Evolutionary conservation across 768 basidiomycete genomes (phyloP).

Genomic region (Lyophyllum atratum): DNA sequence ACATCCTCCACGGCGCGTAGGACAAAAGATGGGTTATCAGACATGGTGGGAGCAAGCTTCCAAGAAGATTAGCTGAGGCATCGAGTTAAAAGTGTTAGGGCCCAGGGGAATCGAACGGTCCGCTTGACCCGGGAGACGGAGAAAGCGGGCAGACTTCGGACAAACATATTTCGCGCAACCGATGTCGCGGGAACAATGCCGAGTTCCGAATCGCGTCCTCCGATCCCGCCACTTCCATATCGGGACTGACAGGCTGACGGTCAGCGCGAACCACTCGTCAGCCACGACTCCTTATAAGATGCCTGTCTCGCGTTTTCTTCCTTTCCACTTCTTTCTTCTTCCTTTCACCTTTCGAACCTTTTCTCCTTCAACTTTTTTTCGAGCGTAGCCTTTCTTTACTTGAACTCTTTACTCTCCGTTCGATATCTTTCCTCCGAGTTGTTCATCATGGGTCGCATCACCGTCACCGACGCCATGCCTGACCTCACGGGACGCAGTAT

Average conservation of each 20-base stretch:
- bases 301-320: neutral
- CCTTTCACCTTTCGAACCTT: constrained; percentile 10
- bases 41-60: constrained; percentile 43
- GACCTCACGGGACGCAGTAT: constrained; percentile 53
- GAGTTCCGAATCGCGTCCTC: neutral
- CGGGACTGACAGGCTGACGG: neutral
- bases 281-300: constrained; percentile 13
- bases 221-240: neutral
- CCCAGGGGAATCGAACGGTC: constrained; percentile 8
- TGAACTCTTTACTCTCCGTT: constrained; percentile 14
- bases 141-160: constrained; percentile 11
- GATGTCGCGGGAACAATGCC: too few species aligned
- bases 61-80: neutral
- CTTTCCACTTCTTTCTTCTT: constrained; percentile 9
- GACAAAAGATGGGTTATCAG: constrained; percentile 80
- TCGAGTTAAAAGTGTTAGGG: constrained; percentile 3
- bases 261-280: constrained; percentile 1
- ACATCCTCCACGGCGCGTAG: constrained; percentile 69
- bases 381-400: constrained; percentile 5
- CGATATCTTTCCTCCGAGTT: constrained; percentile 11
- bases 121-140: constrained; percentile 13
- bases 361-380: constrained; percentile 13
- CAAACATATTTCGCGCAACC: constrained; percentile 1
- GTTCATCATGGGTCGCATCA: constrained; percentile 40
- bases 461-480: constrained; percentile 45